Percentiles rank a stretch among this genome's conserved stretches.
These are phyloP conservation scores for Neobulgaria alba DNA, from an alignment of 2,329 filamentous ascomycete genomes.

Conservation along the genomic window DNA sequence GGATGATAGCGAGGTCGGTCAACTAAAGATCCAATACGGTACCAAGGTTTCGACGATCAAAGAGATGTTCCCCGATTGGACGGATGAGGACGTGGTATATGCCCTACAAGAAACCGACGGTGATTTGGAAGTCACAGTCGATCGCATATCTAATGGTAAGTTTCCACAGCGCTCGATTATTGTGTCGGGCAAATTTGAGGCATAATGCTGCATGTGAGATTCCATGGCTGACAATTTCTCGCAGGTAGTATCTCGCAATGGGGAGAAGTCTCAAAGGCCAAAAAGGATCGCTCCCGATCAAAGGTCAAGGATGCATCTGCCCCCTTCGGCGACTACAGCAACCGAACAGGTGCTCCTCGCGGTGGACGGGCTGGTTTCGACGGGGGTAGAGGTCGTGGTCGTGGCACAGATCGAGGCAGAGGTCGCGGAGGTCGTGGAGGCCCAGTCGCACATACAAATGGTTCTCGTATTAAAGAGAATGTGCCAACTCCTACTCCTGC, in stretches of 20 bases:
- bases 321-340: conserved; percentile 42
- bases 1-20: conserved; percentile 83
- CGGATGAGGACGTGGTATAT: conserved; percentile 87
- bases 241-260: conserved; percentile 73
- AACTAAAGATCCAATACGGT: conserved; percentile 85
- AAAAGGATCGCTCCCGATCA: conserved; percentile 63
- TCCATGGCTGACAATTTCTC: neutral
- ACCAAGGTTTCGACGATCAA: conserved; percentile 72
- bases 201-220: neutral
- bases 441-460: conserved; percentile 52
- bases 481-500: conserved; percentile 56
- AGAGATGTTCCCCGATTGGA: conserved; percentile 94
- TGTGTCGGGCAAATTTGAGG: neutral
- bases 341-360: conserved; percentile 41
- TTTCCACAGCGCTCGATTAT: neutral
- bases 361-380: conserved; percentile 53
- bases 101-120: conserved; percentile 83
- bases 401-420: conserved; percentile 54
- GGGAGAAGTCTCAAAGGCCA: conserved; percentile 73
- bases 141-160: conserved; percentile 72
- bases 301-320: conserved; percentile 55
- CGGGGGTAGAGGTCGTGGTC: conserved; percentile 49
- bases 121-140: conserved; percentile 65
- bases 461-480: conserved; percentile 46
- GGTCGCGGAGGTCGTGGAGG: conserved; percentile 53